Evolutionary conservation across 1,284 basidiomycete species (phyloP), one percentile per base, ranked within the genome.

Genomic region (Cutaneotrichosporon cutaneum): DNA sequence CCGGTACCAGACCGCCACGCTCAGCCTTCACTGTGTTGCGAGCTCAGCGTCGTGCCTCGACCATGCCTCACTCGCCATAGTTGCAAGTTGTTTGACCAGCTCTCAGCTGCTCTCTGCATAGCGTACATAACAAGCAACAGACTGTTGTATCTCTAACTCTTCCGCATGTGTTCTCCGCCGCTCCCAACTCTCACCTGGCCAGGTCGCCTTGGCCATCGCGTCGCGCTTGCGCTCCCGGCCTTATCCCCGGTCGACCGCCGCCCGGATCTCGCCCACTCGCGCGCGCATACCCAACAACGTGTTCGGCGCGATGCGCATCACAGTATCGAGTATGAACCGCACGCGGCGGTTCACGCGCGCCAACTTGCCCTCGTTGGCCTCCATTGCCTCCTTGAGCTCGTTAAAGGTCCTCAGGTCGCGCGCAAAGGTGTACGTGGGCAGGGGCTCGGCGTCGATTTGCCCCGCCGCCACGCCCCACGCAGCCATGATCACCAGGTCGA

Each of bases 401-500:
- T 60, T 39, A 44, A 66, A 78, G 9, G 78, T 80, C 6, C 77
- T 64, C n/a, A 74, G 64, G 64, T 80, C 78, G 27, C 78, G 63
- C 0, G 78, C 77, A 54, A 80, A 79, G 0, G 77, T 78, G 60
- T 79, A 76, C 13, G 78, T 79, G 77, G 78, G 77, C 30, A 80
- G 58, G 26, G 61, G 54, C n/a, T 77, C 73, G 18, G 65, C 64
- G 11, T 62, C 70, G 21, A 76, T 60, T 55, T 76, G 71, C 13
- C 63, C 65, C 22, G 72, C 71, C 0, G 70, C 76, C 9, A 80
- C 56, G 32, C 67, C 68, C 77, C 77, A 79, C 11, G 66, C 67
- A 3, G 68, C 72, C 75, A 79, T 76, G 35, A 78, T 72, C 11
- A 79, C 69, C 50, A 80, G 63, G 68, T 80, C 78, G 62, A 79